Evolutionary conservation across 2,329 filamentous ascomycete species (phyloP).

Genomic region (Penicillium sp.): DNA sequence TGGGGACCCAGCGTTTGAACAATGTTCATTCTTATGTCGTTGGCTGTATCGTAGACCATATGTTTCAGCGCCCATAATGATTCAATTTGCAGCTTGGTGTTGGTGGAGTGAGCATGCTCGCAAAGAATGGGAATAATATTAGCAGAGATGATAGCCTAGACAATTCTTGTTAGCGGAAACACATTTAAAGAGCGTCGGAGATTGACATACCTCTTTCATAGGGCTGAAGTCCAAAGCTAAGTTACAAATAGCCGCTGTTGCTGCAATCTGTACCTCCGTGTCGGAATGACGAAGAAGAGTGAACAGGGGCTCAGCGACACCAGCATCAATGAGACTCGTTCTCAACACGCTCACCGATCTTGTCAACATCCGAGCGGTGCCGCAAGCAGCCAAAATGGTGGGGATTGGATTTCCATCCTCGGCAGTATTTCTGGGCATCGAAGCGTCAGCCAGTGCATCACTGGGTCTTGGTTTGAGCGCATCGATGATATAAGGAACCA

Average conservation of each 20-base stretch:
- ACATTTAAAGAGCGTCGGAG: neutral
- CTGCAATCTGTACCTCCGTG: conserved; percentile 79
- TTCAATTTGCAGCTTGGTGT: conserved; percentile 77
- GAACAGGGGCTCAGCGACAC: conserved; percentile 75
- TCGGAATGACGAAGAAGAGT: conserved; percentile 72
- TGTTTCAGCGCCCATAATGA: conserved; percentile 95
- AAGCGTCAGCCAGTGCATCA: conserved; percentile 28
- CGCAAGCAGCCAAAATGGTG: conserved; percentile 83
- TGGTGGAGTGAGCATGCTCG: conserved; percentile 77
- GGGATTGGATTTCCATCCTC: conserved; percentile 74
- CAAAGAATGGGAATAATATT: conserved; percentile 78
- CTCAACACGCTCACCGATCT: conserved; percentile 81
- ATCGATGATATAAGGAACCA: conserved; percentile 78
- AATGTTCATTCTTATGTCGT: conserved; percentile 73
- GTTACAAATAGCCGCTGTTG: conserved; percentile 82
- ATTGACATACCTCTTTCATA: conserved; percentile 72
- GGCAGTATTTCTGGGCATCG: conserved; percentile 37
- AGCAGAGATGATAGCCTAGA: conserved; percentile 68
- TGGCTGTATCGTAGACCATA: conserved; percentile 71
- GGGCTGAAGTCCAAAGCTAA: conserved; percentile 86
- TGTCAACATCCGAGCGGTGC: conserved; percentile 76
- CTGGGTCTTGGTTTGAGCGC: conserved; percentile 65
- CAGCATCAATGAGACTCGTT: conserved; percentile 84
- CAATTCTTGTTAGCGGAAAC: conserved; percentile 15
- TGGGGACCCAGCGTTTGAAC: conserved; percentile 74